These are phyloP conservation scores for Pelagomonas calceolata DNA, from an alignment of 108 stramenopile species.

Conservation along the genomic window DNA sequence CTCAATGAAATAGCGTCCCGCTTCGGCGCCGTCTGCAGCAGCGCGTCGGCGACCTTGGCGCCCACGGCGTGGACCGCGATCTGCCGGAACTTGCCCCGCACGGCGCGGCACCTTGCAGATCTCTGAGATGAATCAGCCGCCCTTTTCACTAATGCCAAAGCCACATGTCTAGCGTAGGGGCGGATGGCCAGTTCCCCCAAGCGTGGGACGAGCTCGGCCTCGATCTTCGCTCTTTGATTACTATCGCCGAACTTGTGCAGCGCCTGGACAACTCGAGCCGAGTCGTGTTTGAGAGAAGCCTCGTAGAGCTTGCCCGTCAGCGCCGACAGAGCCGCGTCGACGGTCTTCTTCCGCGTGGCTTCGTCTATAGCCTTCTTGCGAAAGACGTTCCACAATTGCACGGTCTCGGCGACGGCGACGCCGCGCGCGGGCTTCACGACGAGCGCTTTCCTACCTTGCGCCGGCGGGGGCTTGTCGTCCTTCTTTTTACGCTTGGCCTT, in stretches of 20 bases:
- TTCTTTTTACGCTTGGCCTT: background rate
- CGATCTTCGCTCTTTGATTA: background rate
- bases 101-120: slow-evolving; percentile 5
- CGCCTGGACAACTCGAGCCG: slow-evolving; percentile 14
- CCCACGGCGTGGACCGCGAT: background rate
- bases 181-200: slow-evolving; percentile 7
- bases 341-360: background rate
- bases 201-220: background rate
- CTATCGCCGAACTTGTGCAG: slow-evolving; percentile 4
- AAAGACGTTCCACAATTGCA: background rate
- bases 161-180: slow-evolving; percentile 12
- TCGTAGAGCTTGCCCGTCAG: background rate
- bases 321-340: background rate
- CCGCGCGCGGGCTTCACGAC: too few relatives aligned
- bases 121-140: too few relatives aligned
- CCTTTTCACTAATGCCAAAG: background rate
- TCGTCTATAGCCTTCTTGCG: background rate
- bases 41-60: background rate
- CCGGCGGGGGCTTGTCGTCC: background rate
- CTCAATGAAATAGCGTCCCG: background rate
- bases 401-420: background rate
- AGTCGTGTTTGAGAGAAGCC: slow-evolving; percentile 13
- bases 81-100: background rate
- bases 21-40: background rate
- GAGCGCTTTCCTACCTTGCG: background rate